Base-by-base conservation (phyloP, 1,284 basidiomycete species). In the Pisolithus thermaeus region DNA sequence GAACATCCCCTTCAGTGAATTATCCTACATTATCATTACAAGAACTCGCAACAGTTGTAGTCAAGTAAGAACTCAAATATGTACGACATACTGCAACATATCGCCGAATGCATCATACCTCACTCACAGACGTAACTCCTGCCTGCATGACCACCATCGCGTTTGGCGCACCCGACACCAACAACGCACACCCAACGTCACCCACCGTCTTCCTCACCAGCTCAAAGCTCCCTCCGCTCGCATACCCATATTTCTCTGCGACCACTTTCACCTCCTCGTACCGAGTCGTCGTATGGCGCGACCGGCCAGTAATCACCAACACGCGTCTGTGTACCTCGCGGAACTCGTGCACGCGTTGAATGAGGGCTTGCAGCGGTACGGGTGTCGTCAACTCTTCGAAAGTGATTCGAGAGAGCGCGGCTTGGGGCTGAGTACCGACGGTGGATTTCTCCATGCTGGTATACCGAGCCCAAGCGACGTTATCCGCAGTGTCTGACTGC, bases 401-500 rank as follows among this genome's bases (percentile, higher is more conserved):
- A 7, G 68, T 64, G 49, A 90, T 74, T 46, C 87, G 75, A 7
- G 77, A 68, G 14, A 84, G 70, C 6, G 82, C 77, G 0, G 63
- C n/a, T 62, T 60, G 50, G 73, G 66, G 3, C 56, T 61, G 20
- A 66, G 61, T 37, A 62, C 68, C 36, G 12, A 7, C 18, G 54
- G 62, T 4, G 55, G 50, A 46, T 54, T 53, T 25, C 45, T 56
- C 49, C 54, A 55, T 7, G 65, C 57, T 1, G 7, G 79, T 70
- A 57, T 80, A 84, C 7, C 73, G 74, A 1, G 73, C 70, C 88
- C 87, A 90, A 9, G 78, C 59, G 27, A 90, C 49, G 60, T 82
- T 80, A 61, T 92, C 90, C 2, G 87, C 87, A 2, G 84, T 84
- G 30, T 86, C 79, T 1, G 86, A 90, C n/a, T 76, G 76, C 16